phyloP scores from a whole-genome alignment of 768 basidiomycete genomes.

The Psilocybe subaeruginosa region DNA sequence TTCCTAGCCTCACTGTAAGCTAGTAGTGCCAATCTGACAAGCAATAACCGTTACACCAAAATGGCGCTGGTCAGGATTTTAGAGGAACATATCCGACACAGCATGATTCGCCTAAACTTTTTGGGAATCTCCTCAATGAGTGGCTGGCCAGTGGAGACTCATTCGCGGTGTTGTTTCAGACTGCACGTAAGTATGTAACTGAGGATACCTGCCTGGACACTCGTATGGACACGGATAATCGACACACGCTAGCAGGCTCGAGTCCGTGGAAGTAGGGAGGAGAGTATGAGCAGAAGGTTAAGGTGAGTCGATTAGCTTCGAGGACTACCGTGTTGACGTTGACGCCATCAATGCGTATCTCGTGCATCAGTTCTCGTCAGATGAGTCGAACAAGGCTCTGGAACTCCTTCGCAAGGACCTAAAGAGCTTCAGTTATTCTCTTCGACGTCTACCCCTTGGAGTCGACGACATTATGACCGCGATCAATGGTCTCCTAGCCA shows the following conservation, averaged over 20 bases:
- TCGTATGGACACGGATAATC: constrained; percentile 6
- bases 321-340: constrained; percentile 35
- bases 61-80: no score
- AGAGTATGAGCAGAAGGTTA: constrained; percentile 43
- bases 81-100: constrained; percentile 34
- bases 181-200: constrained; percentile 7
- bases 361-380: constrained; percentile 37
- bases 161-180: constrained; percentile 27
- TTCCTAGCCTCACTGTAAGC: not conserved
- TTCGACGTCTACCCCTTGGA: constrained; percentile 29
- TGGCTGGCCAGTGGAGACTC: constrained; percentile 48
- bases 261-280: constrained; percentile 36
- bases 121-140: constrained; percentile 44
- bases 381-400: constrained; percentile 32
- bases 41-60: no score
- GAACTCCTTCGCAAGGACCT: constrained; percentile 33
- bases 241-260: not conserved
- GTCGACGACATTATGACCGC: constrained; percentile 27
- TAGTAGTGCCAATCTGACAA: not conserved
- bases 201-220: not conserved
- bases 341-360: constrained; percentile 36
- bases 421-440: constrained; percentile 25
- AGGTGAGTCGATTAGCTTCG: constrained; percentile 43
- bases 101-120: constrained; percentile 42
- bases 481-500: constrained; percentile 36